Evolutionary conservation across 129 eudicot genomes (phyloP).

Genomic region (Scalesia atractyloides): DNA sequence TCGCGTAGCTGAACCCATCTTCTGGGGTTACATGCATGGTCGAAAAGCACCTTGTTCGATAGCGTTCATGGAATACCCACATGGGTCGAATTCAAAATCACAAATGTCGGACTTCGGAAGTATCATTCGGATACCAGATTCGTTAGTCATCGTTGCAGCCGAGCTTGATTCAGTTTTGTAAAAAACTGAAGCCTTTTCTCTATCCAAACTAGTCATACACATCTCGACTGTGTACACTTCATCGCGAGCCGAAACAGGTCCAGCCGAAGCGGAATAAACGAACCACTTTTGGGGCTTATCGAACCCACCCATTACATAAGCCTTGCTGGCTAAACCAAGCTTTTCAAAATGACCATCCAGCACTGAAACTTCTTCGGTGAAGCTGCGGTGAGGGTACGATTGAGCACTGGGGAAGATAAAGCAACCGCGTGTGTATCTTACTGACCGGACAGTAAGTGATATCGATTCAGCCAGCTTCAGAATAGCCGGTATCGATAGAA

Average conservation of each 20-base stretch:
- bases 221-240: conserved; percentile 82
- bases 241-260: conserved; percentile 22
- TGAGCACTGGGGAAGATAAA: conserved; percentile 92
- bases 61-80: conserved; percentile 94
- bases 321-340: conserved; percentile 62
- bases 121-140: conserved; percentile 63
- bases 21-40: conserved; percentile 91
- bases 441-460: conserved; percentile 70
- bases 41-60: conserved; percentile 72
- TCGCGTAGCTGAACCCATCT: conserved; percentile 94
- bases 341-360: conserved; percentile 72
- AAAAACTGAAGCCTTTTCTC: conserved; percentile 78
- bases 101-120: conserved; percentile 75
- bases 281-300: conserved; percentile 73
- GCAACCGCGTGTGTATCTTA: conserved; percentile 89
- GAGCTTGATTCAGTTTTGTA: conserved; percentile 53
- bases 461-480: conserved; percentile 60
- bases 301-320: conserved; percentile 71
- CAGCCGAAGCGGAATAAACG: conserved; percentile 71
- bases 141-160: conserved; percentile 60
- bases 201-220: conserved; percentile 87
- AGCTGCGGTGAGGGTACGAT: conserved; percentile 81
- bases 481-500: conserved; percentile 73
- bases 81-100: conserved; percentile 90
- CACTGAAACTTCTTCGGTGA: conserved; percentile 88